Conservation (phyloP, 495 filamentous ascomycete genomes). For the Neurospora sp. region DNA sequence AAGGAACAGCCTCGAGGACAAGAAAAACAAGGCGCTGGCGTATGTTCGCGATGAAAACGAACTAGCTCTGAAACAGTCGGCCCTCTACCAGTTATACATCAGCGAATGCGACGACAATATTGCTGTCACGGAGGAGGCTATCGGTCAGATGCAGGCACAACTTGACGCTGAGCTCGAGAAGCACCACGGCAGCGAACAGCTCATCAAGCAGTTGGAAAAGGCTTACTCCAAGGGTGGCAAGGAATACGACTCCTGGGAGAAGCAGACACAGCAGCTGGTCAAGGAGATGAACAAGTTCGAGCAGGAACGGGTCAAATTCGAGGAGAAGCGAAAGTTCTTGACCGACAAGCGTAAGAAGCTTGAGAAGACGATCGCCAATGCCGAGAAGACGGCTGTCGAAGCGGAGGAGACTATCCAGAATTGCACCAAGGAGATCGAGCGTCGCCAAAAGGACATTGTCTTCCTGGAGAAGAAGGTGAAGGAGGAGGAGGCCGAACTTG, state of each 20-base stretch:
- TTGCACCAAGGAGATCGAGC: conserved; percentile 65
- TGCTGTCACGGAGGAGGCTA: conserved; percentile 80
- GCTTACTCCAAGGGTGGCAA: conserved; percentile 70
- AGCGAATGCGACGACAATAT: conserved; percentile 80
- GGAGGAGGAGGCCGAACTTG: conserved; percentile 71
- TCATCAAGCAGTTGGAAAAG: conserved; percentile 83
- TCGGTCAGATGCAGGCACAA: conserved; percentile 78
- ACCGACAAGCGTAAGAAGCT: conserved; percentile 85
- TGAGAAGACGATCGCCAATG: conserved; percentile 71
- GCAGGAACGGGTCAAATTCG: conserved; percentile 92
- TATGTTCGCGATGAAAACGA: conserved; percentile 92
- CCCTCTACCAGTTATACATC: conserved; percentile 84
- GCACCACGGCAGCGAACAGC: conserved; percentile 81
- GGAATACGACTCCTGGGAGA: conserved; percentile 75
- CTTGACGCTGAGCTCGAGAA: conserved; percentile 84
- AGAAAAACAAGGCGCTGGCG: conserved; percentile 87
- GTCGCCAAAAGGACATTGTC: conserved; percentile 57
- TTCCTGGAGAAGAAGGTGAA: conserved; percentile 64
- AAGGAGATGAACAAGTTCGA: conserved; percentile 90
- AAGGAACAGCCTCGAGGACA: conserved; percentile 81
- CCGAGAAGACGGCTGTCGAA: conserved; percentile 54
- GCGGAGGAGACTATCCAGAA: conserved; percentile 69
- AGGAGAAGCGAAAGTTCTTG: conserved; percentile 94
- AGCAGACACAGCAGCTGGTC: conserved; percentile 63
- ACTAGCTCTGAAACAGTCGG: conserved; percentile 73